phyloP scores from a whole-genome alignment of 164 flowering plant species.

The Litsea cubeba region DNA sequence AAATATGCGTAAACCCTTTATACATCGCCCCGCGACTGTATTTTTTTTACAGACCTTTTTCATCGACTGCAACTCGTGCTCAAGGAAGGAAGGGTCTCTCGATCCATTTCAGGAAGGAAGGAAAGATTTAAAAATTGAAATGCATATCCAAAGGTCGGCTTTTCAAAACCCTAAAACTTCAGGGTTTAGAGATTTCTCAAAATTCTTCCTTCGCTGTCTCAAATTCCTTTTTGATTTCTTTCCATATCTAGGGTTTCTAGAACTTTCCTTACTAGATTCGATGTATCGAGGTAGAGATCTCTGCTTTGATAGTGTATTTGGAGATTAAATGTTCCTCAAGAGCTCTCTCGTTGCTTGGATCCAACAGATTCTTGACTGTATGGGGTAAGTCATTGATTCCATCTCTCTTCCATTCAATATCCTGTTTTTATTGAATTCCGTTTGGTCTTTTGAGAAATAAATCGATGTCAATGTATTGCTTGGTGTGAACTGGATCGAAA shows the following conservation, averaged over 20 bases:
- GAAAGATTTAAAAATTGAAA: too few relatives aligned
- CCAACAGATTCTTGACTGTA: slow-evolving; percentile 45
- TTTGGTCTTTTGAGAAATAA: background rate
- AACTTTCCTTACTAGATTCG: slow-evolving; percentile 1
- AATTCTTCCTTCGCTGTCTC: too few relatives aligned
- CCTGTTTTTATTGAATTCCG: background rate
- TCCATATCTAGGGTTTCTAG: background rate
- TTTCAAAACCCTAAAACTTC: too few relatives aligned
- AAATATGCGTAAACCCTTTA: too few relatives aligned
- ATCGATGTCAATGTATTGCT: background rate
- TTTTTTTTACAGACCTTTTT: too few relatives aligned
- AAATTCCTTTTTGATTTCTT: too few relatives aligned
- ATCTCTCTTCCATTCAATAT: background rate
- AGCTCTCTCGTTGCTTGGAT: slow-evolving; percentile 43
- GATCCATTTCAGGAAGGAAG: too few relatives aligned
- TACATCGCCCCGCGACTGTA: too few relatives aligned
- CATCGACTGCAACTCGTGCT: too few relatives aligned
- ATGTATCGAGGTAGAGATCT: slow-evolving; percentile 8
- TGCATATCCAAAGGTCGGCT: too few relatives aligned
- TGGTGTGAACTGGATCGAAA: background rate
- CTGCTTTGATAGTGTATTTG: slow-evolving; percentile 4
- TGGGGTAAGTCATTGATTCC: slow-evolving; percentile 45
- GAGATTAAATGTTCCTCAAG: slow-evolving; percentile 23
- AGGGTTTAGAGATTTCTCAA: too few relatives aligned
- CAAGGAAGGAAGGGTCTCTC: too few relatives aligned